phyloP scores from a whole-genome alignment of 2,329 filamentous ascomycete genomes.

The Pseudogymnoascus sp. region DNA sequence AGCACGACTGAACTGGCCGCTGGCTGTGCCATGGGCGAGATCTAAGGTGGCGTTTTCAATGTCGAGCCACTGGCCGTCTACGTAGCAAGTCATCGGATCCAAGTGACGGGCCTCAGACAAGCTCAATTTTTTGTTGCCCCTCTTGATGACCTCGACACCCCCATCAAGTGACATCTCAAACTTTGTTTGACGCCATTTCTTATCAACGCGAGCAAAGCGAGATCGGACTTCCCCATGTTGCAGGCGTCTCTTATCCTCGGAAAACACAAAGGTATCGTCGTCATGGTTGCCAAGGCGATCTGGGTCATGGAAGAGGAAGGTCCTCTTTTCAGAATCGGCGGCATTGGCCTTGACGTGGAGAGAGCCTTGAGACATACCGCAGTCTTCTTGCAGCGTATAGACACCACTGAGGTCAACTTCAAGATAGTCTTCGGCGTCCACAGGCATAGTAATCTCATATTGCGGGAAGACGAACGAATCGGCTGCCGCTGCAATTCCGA shows the following conservation, averaged over 20 bases:
- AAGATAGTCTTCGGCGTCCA: constrained; percentile 24
- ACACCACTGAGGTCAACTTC: constrained; percentile 37
- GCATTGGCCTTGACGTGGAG: constrained; percentile 35
- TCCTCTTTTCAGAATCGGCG: constrained; percentile 10
- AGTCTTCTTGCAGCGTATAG: constrained; percentile 45
- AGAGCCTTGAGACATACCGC: constrained; percentile 47
- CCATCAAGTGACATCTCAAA: constrained; percentile 9
- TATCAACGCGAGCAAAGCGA: constrained; percentile 37
- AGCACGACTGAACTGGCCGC: background rate
- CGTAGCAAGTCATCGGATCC: background rate
- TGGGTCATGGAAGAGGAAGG: constrained; percentile 54
- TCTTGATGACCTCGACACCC: constrained; percentile 3
- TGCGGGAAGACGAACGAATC: constrained; percentile 30
- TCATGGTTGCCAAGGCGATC: constrained; percentile 36
- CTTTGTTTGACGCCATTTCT: constrained; percentile 35
- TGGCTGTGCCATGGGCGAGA: background rate
- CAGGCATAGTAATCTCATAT: constrained; percentile 32
- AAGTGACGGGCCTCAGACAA: background rate
- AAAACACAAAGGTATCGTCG: constrained; percentile 50
- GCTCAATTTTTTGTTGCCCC: background rate
- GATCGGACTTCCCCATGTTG: constrained; percentile 38
- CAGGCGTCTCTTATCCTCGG: constrained; percentile 37
- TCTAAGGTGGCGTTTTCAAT: background rate
- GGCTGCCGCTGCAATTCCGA: constrained; percentile 13
- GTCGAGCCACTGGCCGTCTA: constrained; percentile 11